These are phyloP conservation scores for Colletotrichum horii DNA, from an alignment of 2,329 filamentous ascomycete species.

Conservation along the genomic window DNA sequence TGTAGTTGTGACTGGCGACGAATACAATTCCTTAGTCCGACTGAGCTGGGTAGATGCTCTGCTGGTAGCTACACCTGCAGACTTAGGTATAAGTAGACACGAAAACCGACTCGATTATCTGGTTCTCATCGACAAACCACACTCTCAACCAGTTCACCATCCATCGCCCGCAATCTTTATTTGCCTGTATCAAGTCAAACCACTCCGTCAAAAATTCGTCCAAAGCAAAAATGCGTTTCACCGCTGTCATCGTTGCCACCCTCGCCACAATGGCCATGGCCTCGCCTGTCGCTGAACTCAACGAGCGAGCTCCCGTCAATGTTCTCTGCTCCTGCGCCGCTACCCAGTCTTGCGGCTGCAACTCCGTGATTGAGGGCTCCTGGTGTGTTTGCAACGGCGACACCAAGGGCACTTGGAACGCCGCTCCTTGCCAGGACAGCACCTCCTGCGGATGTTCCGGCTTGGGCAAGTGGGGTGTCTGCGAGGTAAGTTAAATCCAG, in stretches of 20 bases:
- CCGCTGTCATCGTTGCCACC: not conserved
- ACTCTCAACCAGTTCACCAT: not conserved
- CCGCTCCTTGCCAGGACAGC: not conserved
- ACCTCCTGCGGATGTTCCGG: not conserved
- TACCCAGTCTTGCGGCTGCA: not conserved
- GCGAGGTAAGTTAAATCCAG: not conserved
- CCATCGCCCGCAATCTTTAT: not conserved
- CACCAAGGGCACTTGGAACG: not conserved
- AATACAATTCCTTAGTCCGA: not conserved
- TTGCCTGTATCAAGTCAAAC: not conserved
- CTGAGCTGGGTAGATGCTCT: not conserved
- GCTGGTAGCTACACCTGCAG: not conserved
- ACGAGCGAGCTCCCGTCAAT: not conserved
- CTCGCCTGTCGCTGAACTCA: not conserved
- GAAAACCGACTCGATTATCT: not conserved
- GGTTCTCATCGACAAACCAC: not conserved
- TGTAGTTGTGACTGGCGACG: accelerated
- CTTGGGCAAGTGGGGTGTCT: not conserved
- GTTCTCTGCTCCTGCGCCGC: not conserved
- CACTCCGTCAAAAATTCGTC: not conserved
- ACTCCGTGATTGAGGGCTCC: not conserved
- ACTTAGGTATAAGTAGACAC: not conserved
- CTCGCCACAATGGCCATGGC: not conserved
- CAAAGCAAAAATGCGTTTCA: not conserved
- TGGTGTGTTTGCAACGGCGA: not conserved